These are phyloP conservation scores for Cryptosporidium xiaoi DNA, from an alignment of 169 alveolate genomes.

Conservation along the genomic window DNA sequence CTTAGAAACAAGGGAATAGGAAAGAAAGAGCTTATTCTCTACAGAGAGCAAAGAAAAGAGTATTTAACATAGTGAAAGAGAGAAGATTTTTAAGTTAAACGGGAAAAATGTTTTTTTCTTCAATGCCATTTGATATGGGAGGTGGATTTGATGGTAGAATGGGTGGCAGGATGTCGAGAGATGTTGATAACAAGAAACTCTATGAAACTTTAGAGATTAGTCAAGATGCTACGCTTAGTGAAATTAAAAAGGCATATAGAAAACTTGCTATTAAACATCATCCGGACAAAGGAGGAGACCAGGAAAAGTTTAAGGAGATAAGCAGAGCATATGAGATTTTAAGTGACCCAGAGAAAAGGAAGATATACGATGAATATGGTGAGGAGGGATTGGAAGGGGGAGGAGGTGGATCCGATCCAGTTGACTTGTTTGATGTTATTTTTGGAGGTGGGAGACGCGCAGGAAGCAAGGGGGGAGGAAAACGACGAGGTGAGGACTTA, in stretches of 20 bases:
- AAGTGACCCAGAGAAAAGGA: constrained; percentile 95
- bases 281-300: constrained; percentile 99
- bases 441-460: constrained; percentile 95
- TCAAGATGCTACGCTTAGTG: constrained; percentile 88
- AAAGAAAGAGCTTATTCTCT: constrained; percentile 1
- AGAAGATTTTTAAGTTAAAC: background rate
- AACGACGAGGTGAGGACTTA: constrained; percentile 90
- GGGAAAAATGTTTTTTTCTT: constrained; percentile 55
- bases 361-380: constrained; percentile 96
- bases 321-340: constrained; percentile 97
- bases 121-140: constrained; percentile 75
- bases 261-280: constrained; percentile 95
- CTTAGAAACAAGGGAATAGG: constrained; percentile 2
- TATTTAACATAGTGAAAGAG: background rate
- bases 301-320: constrained; percentile 95
- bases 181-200: constrained; percentile 86
- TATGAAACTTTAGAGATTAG: constrained; percentile 87
- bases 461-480: constrained; percentile 83
- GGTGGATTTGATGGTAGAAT: constrained; percentile 74
- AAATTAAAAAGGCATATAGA: constrained; percentile 95
- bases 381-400: constrained; percentile 97
- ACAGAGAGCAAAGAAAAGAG: constrained; percentile 16
- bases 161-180: constrained; percentile 76
- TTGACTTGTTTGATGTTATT: constrained; percentile 92
- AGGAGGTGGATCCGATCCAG: constrained; percentile 87